A percentile compares a stretch with the other conserved stretches of the same genome.
phyloP scores from a whole-genome alignment of 305 asterid species.

The Fraxinus nigra region DNA sequence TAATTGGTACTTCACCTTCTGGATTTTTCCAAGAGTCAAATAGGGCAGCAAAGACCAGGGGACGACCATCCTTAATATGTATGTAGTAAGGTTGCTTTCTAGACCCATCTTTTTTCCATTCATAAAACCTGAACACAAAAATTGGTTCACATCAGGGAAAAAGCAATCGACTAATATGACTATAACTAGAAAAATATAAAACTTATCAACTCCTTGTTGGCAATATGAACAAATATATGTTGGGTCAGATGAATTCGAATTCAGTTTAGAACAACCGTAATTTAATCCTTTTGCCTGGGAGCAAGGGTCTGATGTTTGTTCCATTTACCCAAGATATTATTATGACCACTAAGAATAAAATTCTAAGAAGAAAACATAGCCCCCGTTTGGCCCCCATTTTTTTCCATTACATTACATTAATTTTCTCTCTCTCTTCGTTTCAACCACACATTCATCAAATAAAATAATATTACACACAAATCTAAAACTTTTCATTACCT shows the following conservation, averaged over 20 bases:
- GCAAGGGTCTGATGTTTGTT: neutral
- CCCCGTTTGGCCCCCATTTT: too few relatives aligned
- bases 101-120: slow-evolving; percentile 93
- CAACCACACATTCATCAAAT: too few relatives aligned
- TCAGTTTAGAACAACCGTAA: neutral
- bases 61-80: slow-evolving; percentile 77
- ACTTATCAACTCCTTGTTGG: neutral
- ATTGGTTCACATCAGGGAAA: slow-evolving; percentile 14
- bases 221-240: neutral
- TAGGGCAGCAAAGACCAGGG: slow-evolving; percentile 87
- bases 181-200: neutral
- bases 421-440: too few relatives aligned
- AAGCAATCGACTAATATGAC: slow-evolving; percentile 5
- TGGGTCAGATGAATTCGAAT: neutral
- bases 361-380: neutral
- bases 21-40: slow-evolving; percentile 82
- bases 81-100: slow-evolving; percentile 85
- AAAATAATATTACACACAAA: too few relatives aligned
- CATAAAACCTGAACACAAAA: slow-evolving; percentile 65
- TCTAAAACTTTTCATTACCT: too few relatives aligned
- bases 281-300: neutral
- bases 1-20: slow-evolving; percentile 51
- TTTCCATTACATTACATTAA: too few relatives aligned
- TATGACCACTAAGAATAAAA: neutral
- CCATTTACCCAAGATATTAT: neutral